Base-by-base conservation (phyloP, 2,329 filamentous ascomycete species). In the Pseudogymnoascus sp. region DNA sequence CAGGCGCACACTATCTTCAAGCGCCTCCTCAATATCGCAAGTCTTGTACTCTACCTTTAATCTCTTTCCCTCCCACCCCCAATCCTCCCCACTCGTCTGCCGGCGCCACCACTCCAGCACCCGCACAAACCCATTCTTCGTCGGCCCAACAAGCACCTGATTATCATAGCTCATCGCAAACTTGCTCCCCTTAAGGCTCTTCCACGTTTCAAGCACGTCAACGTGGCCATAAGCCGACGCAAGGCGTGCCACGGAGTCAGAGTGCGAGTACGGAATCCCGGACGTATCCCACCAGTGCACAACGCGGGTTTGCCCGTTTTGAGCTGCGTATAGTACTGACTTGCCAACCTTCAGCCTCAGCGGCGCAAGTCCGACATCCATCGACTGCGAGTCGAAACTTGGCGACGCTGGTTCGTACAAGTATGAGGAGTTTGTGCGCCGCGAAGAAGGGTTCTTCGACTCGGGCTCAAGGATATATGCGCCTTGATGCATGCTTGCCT, bases 31-130 rank as follows among this genome's bases (percentile, higher is more conserved):
- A 66, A 97, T 95, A 74, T 96, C 92, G 74, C 92, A 96, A 1
- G 91, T 96, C 74, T 93, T 93, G 76, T 96, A 97, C 75, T 96
- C 91, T 25, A 97, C 92, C 61, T 84, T 83, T 69, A 93, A 81
- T 0, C 87, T 85, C 37, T 77, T 79, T 34, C 80, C 76, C 14
- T 82, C 82, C 42, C 79, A 66, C 0, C 63, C 31, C 44, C 76
- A 82, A 80, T 84, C 42, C 78, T 82, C 78, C 59, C 83, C 80
- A 62, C 82, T 78, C 6, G 84, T 83, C 69, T 87, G 89, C 62
- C 81, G 82, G 71, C 90, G 89, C 93, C 93, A 97, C 93, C 93
- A 97, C 73, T 96, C 91, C 6, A 97, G 78, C 21, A 96, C 91
- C 37, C 86, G 82, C 2, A 92, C 85, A 73, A 96, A 89, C 4